phyloP scores from a whole-genome alignment of 208 protist species.

The Novymonas esmeraldas region DNA sequence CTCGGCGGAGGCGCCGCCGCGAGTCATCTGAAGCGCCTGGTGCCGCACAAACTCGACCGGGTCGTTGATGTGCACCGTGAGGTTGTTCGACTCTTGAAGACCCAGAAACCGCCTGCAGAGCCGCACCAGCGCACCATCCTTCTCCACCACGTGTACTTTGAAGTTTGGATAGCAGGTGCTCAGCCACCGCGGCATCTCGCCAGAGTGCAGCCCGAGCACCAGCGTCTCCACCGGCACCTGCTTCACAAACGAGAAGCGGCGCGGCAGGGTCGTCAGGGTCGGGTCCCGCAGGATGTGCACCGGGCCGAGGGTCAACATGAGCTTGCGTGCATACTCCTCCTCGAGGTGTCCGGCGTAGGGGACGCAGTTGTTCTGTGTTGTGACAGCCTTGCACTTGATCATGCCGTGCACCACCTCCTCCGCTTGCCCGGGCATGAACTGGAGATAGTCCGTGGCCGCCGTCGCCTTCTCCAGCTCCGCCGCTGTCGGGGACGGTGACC shows the following conservation, averaged over 20 bases:
- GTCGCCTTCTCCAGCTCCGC: slow-evolving; percentile 9
- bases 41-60: slow-evolving; percentile 71
- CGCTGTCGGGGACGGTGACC: not conserved
- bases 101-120: slow-evolving; percentile 78
- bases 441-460: slow-evolving; percentile 50
- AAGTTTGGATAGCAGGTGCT: slow-evolving; percentile 85
- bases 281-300: slow-evolving; percentile 80
- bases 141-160: slow-evolving; percentile 83
- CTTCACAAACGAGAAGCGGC: slow-evolving; percentile 77
- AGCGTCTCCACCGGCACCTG: slow-evolving; percentile 68
- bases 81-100: slow-evolving; percentile 79
- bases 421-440: slow-evolving; percentile 70
- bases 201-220: slow-evolving; percentile 83
- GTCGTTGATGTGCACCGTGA: slow-evolving; percentile 60
- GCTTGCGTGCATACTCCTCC: slow-evolving; percentile 79
- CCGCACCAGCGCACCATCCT: slow-evolving; percentile 79
- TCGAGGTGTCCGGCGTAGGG: slow-evolving; percentile 76
- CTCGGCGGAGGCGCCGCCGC: slow-evolving; percentile 8
- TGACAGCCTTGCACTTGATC: slow-evolving; percentile 81
- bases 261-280: slow-evolving; percentile 55
- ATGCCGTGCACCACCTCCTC: slow-evolving; percentile 81
- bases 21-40: slow-evolving; percentile 27
- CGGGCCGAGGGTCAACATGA: slow-evolving; percentile 84
- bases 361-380: slow-evolving; percentile 83
- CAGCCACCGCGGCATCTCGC: slow-evolving; percentile 84